Evolutionary conservation across 352 stramenopile species (phyloP).

Genomic region (Lagenidium giganteum): DNA sequence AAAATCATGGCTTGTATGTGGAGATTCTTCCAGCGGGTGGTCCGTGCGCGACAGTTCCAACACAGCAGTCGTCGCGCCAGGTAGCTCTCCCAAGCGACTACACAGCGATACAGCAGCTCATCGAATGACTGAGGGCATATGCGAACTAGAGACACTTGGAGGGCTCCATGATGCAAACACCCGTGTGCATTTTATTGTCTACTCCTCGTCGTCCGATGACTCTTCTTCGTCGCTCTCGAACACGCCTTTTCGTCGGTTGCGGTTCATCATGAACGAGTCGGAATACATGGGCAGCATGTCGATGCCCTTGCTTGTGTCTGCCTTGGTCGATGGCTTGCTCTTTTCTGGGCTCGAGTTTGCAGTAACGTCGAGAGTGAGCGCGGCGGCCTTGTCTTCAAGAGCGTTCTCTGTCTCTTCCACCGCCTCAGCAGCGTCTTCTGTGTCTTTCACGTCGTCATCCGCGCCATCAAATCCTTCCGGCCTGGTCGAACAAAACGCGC

Average conservation of each 20-base stretch:
- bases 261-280: constrained; percentile 61
- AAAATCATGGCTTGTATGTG: too few species aligned
- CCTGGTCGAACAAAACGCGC: constrained; percentile 22
- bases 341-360: too few species aligned
- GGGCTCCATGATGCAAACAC: too few species aligned
- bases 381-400: constrained; percentile 4
- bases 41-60: too few species aligned
- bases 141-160: too few species aligned
- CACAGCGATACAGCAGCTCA: too few species aligned
- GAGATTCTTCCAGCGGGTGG: too few species aligned
- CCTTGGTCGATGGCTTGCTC: constrained; percentile 6
- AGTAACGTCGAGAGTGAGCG: too few species aligned
- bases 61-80: too few species aligned
- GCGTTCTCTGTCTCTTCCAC: constrained; percentile 4
- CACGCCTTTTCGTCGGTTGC: constrained; percentile 70
- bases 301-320: constrained; percentile 31
- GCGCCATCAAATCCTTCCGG: constrained; percentile 43
- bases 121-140: too few species aligned
- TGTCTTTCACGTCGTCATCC: constrained; percentile 4
- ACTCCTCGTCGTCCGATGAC: constrained; percentile 37
- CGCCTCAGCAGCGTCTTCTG: constrained; percentile 13
- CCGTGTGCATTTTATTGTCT: too few species aligned
- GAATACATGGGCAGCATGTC: constrained; percentile 48
- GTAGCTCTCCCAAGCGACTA: too few species aligned
- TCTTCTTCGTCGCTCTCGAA: constrained; percentile 73